Evolutionary conservation across 805 yeast genomes (phyloP).

Genomic region (Candida krabiensis): DNA sequence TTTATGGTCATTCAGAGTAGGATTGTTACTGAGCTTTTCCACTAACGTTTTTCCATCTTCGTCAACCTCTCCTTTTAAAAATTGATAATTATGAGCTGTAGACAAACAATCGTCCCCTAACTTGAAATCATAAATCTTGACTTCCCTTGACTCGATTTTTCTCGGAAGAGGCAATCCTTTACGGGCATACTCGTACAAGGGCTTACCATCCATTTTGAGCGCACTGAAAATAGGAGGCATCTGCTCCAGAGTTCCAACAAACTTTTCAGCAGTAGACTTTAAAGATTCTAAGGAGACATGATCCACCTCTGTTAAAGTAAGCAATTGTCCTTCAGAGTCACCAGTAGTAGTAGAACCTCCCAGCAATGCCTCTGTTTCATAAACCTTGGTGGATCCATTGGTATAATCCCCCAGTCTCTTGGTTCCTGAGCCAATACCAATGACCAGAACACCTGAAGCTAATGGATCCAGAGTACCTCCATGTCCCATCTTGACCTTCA

Average conservation of each 20-base stretch:
- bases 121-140: slow-evolving; percentile 54
- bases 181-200: slow-evolving; percentile 92
- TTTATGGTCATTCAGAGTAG: slow-evolving; percentile 63
- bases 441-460: slow-evolving; percentile 90
- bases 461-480: slow-evolving; percentile 97
- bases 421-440: slow-evolving; percentile 93
- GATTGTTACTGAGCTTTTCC: slow-evolving; percentile 38
- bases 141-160: slow-evolving; percentile 75
- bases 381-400: slow-evolving; percentile 72
- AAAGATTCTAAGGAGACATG: slow-evolving; percentile 60
- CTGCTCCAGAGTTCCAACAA: slow-evolving; percentile 80
- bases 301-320: slow-evolving; percentile 54
- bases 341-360: slow-evolving; percentile 95
- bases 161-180: slow-evolving; percentile 82
- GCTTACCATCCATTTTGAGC: slow-evolving; percentile 89
- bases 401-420: slow-evolving; percentile 73
- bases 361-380: slow-evolving; percentile 79
- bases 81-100: slow-evolving; percentile 54
- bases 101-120: slow-evolving; percentile 54
- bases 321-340: slow-evolving; percentile 83
- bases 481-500: slow-evolving; percentile 89
- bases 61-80: slow-evolving; percentile 43
- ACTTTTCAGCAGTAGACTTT: slow-evolving; percentile 52
- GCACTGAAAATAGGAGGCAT: slow-evolving; percentile 97
- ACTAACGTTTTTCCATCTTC: slow-evolving; percentile 48